Percentiles rank a stretch among this genome's conserved stretches.
phyloP scores from a whole-genome alignment of 2,329 filamentous ascomycete genomes.

The Stagonosporopsis tanaceti region DNA sequence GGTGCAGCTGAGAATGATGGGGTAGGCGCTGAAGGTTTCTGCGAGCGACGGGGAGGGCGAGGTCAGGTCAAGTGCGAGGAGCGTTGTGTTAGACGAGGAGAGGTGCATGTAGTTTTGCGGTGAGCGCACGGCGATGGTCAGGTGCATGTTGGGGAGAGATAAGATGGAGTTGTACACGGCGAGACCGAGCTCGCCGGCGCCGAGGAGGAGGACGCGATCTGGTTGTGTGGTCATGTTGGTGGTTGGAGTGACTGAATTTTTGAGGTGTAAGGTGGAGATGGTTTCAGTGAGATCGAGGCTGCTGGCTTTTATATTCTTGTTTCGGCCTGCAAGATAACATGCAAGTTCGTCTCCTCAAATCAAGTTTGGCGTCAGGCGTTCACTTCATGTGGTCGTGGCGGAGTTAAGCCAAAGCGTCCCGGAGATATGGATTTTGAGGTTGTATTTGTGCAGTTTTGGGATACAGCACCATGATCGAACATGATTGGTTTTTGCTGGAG shows the following conservation, averaged over 20 bases:
- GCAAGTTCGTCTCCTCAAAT: neutral
- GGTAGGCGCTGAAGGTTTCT: conserved; percentile 53
- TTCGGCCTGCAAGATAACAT: neutral
- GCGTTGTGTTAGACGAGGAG: conserved; percentile 40
- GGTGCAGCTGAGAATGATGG: conserved; percentile 67
- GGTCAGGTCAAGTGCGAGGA: conserved; percentile 55
- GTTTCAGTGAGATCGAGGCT: neutral
- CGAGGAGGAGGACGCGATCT: conserved; percentile 64
- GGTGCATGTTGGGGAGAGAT: conserved; percentile 54
- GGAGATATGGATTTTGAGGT: neutral
- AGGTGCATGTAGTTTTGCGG: conserved; percentile 52
- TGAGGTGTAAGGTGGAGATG: neutral
- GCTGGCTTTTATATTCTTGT: neutral
- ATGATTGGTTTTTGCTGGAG: neutral
- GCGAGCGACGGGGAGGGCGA: conserved; percentile 38
- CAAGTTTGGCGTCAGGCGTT: neutral
- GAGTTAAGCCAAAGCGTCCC: neutral
- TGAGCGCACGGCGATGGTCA: conserved; percentile 65
- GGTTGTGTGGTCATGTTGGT: conserved; percentile 4
- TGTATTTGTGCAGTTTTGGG: neutral
- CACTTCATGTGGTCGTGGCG: neutral
- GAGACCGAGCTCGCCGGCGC: conserved; percentile 71
- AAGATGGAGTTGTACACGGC: conserved; percentile 63
- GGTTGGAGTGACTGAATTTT: neutral
- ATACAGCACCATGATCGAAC: neutral